A percentile compares a stretch with the other conserved stretches of the same genome.
Evolutionary conservation across 768 basidiomycete species (phyloP).

Genomic region (Boletus vinaceobasis): DNA sequence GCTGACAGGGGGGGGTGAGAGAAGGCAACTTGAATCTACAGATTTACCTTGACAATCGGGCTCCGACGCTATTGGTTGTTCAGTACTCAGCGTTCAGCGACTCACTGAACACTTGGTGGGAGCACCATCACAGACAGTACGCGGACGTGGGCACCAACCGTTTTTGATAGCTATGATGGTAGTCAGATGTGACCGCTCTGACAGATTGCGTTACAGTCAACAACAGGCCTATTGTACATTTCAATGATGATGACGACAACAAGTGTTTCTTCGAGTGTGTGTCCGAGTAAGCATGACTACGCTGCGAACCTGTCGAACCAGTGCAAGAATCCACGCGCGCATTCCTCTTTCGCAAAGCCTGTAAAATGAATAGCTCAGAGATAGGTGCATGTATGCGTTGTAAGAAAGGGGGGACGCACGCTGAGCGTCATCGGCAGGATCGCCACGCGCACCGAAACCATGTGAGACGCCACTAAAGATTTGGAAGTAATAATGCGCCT

Average conservation of each 20-base stretch:
- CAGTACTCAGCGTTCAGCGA: neutral
- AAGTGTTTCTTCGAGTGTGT: neutral
- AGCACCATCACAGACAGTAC: neutral
- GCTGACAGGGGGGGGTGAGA: neutral
- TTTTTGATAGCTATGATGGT: neutral
- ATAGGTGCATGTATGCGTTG: neutral
- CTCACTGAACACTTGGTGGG: slow-evolving; percentile 24
- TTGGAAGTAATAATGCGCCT: slow-evolving; percentile 55
- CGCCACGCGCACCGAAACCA: slow-evolving; percentile 34
- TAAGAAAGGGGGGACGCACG: slow-evolving; percentile 9
- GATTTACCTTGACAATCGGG: neutral
- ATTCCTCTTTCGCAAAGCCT: slow-evolving; percentile 64
- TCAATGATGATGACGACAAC: neutral
- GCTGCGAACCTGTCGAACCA: slow-evolving; percentile 51
- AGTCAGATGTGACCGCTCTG: no score
- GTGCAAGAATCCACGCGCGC: slow-evolving; percentile 44
- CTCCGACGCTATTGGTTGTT: neutral
- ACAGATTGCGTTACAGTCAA: neutral
- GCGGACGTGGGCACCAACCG: neutral
- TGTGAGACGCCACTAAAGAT: slow-evolving; percentile 47
- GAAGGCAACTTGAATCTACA: neutral
- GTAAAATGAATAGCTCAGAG: neutral
- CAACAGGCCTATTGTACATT: slow-evolving; percentile 10
- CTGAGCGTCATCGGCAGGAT: slow-evolving; percentile 25
- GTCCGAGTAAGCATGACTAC: slow-evolving; percentile 3